Base-by-base conservation (phyloP, 805 yeast species). In the Teunomyces tritomae region DNA sequence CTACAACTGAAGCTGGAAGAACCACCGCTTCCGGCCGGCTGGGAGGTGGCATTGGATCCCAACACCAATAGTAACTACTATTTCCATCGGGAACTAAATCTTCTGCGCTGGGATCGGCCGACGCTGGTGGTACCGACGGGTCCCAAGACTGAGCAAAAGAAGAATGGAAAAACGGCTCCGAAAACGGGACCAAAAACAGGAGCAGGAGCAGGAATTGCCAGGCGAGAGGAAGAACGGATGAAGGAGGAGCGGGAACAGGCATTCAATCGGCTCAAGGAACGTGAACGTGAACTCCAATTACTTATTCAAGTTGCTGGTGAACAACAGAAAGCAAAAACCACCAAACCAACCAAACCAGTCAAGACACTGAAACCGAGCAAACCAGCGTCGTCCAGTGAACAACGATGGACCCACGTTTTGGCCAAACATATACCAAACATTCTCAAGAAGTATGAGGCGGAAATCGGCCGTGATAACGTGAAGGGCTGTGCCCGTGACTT, bases 401-500 rank as follows among this genome's bases (percentile, higher is more conserved):
- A 54, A 9, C 60, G 58, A 43, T 78, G 83, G 83, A 71, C 67
- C 5, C 62, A 59, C 35, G 54, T 71, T 28, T 81, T 92, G 61
- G 97, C 97, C 1, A 67, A 75, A 11, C 73, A 80, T 55, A 87
- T 92, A 8, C 97, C 97, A 8, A 89, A 90, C 57, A 65, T 87
- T 59, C 73, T 91, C 46, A 82, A 83, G 53, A 80, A 79, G 54
- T 81, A 85, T 63, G 85, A 81, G 53, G 61, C 72, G 2, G 83
- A 82, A 46, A 72, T 92, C 17, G 90, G 89, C 4, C 83, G 81
- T 49, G 96, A 87, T 4, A 76, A 81, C 47, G 59, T 89, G 44
- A 92, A 91, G 66, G 77, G 77, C 33, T 85, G 90, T 65, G 88
- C 96, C 2, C 79, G 82, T 50, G 96, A 90, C 43, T 81, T 92